A percentile compares a stretch with the other conserved stretches of the same genome.
Evolutionary conservation across 805 yeast species (phyloP).

Genomic region (Ogataea nitratoaversa): DNA sequence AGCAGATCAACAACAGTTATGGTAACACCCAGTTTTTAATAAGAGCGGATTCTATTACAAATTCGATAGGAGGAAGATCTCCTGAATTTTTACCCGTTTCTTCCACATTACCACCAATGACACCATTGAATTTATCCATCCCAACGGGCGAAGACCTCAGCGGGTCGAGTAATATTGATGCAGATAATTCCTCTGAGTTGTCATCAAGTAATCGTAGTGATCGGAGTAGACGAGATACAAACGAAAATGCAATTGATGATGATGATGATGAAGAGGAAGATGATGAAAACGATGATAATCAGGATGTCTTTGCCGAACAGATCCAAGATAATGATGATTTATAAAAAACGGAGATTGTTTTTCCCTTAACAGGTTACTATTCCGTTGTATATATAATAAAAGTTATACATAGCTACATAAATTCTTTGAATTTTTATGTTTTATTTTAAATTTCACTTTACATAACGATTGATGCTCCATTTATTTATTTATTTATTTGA

Average conservation of each 20-base stretch:
- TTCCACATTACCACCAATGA: conserved; percentile 33
- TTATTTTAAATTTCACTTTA: too few species aligned
- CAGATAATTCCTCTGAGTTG: conserved; percentile 1
- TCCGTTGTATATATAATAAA: too few species aligned
- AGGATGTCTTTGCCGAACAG: conserved; percentile 20
- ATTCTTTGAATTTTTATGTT: too few species aligned
- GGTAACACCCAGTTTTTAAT: conserved; percentile 7
- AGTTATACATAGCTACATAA: too few species aligned
- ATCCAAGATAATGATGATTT: conserved; percentile 16
- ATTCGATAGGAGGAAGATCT: conserved; percentile 29
- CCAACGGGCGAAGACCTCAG: conserved; percentile 11
- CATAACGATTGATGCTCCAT: neutral
- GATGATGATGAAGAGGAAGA: conserved; percentile 12
- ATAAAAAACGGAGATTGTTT: too few species aligned
- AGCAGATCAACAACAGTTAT: conserved; percentile 3
- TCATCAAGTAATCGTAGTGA: conserved; percentile 1
- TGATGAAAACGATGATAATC: conserved; percentile 12
- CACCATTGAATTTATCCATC: conserved; percentile 30
- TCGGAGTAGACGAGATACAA: conserved; percentile 2
- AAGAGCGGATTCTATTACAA: conserved; percentile 21
- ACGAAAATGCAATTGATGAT: conserved; percentile 16
- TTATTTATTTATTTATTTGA: neutral
- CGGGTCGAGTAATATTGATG: too few species aligned
- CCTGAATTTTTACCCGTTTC: conserved; percentile 34
- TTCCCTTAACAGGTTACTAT: too few species aligned